Evolutionary conservation across 2,329 filamentous ascomycete species (phyloP).

Genomic region (Phialophora chinensis): DNA sequence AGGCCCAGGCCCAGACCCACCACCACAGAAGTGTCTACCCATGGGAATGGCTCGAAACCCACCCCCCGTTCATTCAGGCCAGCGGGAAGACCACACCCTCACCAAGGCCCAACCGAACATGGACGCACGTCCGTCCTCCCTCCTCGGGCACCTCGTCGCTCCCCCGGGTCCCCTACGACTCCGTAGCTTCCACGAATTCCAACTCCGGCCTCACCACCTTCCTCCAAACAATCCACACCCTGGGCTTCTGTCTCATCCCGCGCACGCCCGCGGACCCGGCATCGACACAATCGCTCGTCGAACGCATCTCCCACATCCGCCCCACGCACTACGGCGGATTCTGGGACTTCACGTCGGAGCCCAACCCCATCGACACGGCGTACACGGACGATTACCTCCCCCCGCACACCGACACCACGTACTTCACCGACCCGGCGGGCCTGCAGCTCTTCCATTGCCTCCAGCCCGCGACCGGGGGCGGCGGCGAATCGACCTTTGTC

Average conservation of each 20-base stretch:
- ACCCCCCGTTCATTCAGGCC: conserved; percentile 47
- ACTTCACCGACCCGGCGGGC: conserved; percentile 90
- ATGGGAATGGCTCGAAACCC: conserved; percentile 65
- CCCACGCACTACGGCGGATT: conserved; percentile 89
- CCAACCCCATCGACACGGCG: conserved; percentile 85
- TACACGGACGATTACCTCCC: conserved; percentile 85
- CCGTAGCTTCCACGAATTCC: conserved; percentile 63
- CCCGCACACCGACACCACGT: conserved; percentile 92
- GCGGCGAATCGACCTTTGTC: conserved; percentile 77
- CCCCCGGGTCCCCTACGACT: conserved; percentile 59
- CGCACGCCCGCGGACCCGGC: conserved; percentile 55
- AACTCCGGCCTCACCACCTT: conserved; percentile 28
- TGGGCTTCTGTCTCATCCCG: conserved; percentile 37
- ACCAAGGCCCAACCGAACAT: conserved; percentile 20
- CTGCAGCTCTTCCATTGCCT: conserved; percentile 82
- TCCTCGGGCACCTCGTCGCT: conserved; percentile 13
- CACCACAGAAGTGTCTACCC: conserved; percentile 71
- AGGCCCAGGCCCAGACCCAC: conserved; percentile 45
- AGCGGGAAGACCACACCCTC: conserved; percentile 11
- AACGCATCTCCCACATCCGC: conserved; percentile 84
- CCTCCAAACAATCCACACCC: conserved; percentile 35
- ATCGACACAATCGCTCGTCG: conserved; percentile 74
- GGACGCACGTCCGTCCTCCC: conserved; percentile 27
- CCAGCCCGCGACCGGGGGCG: conserved; percentile 45
- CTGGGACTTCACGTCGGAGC: conserved; percentile 87